Conservation (phyloP, 1,284 basidiomycete genomes). For the Neonothopanus nambi region DNA sequence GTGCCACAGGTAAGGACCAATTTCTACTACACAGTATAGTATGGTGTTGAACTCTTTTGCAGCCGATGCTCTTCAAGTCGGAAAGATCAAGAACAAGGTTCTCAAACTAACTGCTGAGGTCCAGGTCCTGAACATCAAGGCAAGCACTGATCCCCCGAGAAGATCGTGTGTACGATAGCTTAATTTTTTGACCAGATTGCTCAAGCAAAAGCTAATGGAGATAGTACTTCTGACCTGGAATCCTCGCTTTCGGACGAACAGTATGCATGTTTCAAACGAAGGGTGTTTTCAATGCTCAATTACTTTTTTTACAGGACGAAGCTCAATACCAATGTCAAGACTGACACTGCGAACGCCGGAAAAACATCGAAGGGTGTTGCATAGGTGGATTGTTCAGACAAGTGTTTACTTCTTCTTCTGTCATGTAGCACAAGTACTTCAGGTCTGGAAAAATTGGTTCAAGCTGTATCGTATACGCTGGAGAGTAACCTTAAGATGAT, state of each 20-base stretch:
- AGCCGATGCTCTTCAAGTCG: conserved; percentile 41
- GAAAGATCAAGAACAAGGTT: conserved; percentile 56
- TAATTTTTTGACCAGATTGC: conserved; percentile 29
- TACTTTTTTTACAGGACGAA: no score
- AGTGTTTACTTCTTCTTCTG: no score
- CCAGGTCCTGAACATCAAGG: conserved; percentile 41
- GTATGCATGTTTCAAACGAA: no score
- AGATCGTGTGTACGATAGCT: neutral
- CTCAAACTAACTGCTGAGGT: conserved; percentile 46
- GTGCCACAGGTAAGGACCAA: conserved; percentile 29
- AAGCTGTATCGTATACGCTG: no score
- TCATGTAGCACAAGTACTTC: no score
- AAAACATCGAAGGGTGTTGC: conserved; percentile 33
- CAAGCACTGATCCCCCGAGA: conserved; percentile 15
- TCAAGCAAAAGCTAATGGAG: conserved; percentile 36
- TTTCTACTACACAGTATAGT: neutral
- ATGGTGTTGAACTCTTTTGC: neutral
- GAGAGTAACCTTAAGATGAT: no score
- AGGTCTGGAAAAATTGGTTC: no score
- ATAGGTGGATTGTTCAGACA: neutral
- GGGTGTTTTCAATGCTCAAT: no score
- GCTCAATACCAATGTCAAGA: conserved; percentile 37
- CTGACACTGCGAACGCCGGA: conserved; percentile 34
- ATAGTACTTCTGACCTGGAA: conserved; percentile 32
- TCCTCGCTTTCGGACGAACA: conserved; percentile 31